Conservation (phyloP, 2,329 filamentous ascomycete species). For the Ambrosiella xylebori region DNA sequence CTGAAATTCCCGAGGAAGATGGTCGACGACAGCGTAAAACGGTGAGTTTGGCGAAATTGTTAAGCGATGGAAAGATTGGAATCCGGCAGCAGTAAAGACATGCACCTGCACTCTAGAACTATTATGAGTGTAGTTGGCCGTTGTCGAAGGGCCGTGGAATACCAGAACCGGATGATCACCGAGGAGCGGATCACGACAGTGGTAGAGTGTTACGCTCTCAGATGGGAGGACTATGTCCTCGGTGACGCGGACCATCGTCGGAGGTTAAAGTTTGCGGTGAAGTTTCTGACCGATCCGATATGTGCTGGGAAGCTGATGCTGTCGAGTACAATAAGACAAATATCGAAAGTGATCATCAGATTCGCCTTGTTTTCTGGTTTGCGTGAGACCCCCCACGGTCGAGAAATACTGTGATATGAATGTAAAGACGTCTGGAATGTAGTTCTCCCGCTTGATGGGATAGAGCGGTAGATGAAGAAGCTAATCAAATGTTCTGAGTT, state of each 20-base stretch:
- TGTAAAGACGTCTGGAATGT: not conserved
- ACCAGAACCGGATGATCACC: slow-evolving; percentile 68
- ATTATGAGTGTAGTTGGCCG: slow-evolving; percentile 69
- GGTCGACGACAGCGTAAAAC: slow-evolving; percentile 76
- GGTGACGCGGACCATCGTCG: slow-evolving; percentile 62
- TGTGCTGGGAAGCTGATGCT: too few relatives aligned
- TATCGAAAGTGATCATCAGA: not conserved
- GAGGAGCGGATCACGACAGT: slow-evolving; percentile 69
- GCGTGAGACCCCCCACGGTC: not conserved
- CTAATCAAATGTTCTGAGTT: not conserved
- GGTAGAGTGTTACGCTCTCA: slow-evolving; percentile 73
- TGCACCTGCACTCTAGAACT: slow-evolving; percentile 91
- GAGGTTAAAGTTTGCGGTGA: not conserved
- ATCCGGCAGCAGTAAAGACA: slow-evolving; percentile 74
- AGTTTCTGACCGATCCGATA: not conserved
- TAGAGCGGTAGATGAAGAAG: not conserved
- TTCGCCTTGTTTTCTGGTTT: not conserved
- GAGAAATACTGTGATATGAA: not conserved
- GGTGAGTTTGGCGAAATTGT: slow-evolving; percentile 86
- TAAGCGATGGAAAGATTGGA: slow-evolving; percentile 76
- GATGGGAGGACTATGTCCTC: slow-evolving; percentile 63
- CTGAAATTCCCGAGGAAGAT: slow-evolving; percentile 83
- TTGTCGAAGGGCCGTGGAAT: slow-evolving; percentile 84
- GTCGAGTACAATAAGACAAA: too few relatives aligned
- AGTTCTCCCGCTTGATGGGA: not conserved